These are phyloP conservation scores for Diaporthe longicolla DNA, from an alignment of 2,329 filamentous ascomycete species.

Conservation along the genomic window DNA sequence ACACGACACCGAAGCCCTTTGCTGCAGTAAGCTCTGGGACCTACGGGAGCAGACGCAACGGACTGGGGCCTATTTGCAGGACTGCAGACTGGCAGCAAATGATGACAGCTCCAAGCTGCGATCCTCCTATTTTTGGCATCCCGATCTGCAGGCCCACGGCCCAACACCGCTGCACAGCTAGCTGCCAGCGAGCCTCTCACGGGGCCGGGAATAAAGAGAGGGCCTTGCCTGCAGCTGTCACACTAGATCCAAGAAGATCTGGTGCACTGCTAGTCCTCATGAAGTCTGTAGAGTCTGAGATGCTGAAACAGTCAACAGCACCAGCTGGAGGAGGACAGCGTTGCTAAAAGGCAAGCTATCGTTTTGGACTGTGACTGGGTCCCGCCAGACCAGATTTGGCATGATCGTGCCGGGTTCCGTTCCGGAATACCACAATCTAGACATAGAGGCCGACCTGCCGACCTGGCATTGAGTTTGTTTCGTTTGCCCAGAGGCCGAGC, in stretches of 20 bases:
- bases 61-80: not conserved
- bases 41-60: not conserved
- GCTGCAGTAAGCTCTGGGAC: constrained; percentile 16
- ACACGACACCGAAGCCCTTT: not conserved
- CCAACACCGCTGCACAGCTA: constrained; percentile 15
- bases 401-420: not conserved
- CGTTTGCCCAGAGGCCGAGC: constrained; percentile 12
- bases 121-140: constrained; percentile 36
- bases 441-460: too few species aligned
- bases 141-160: constrained; percentile 19
- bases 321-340: not conserved
- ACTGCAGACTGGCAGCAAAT: not conserved
- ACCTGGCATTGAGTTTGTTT: not conserved
- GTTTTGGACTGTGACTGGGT: not conserved
- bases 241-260: not conserved
- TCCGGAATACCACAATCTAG: not conserved
- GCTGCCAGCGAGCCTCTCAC: not conserved
- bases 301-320: not conserved
- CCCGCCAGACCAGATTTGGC: not conserved
- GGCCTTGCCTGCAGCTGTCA: constrained; percentile 9
- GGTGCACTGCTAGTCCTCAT: not conserved
- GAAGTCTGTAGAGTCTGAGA: not conserved
- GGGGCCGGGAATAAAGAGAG: not conserved
- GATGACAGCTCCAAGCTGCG: constrained; percentile 11
- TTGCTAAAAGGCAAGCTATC: not conserved